Evolutionary conservation across 1,139 yeast species (phyloP).

Genomic region (Protomyces inouyei): DNA sequence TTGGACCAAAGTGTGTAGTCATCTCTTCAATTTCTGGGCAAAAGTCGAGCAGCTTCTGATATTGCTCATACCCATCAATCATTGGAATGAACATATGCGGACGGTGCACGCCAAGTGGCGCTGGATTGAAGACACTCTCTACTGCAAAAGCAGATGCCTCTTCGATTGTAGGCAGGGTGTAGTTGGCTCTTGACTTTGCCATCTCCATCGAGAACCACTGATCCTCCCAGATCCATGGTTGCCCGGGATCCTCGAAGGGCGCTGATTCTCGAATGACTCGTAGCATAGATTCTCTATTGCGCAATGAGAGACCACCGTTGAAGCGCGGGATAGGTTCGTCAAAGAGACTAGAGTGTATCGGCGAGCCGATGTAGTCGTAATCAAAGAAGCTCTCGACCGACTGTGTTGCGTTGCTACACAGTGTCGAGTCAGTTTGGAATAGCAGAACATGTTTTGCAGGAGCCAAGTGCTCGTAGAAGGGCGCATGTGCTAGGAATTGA

Average conservation of each 20-base stretch:
- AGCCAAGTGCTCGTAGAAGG: constrained; percentile 8
- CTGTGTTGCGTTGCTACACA: constrained; percentile 4
- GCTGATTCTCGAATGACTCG: not conserved
- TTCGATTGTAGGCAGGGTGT: constrained; percentile 2
- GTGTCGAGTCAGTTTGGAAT: constrained; percentile 13
- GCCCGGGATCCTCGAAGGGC: constrained; percentile 2
- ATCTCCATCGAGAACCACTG: constrained; percentile 3
- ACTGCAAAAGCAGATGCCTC: constrained; percentile 10
- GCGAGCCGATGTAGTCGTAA: constrained; percentile 20
- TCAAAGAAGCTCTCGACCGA: constrained; percentile 8
- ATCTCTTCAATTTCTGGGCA: not conserved
- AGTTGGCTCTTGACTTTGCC: not conserved
- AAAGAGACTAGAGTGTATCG: not conserved
- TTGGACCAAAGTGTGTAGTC: not conserved
- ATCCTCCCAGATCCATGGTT: not conserved
- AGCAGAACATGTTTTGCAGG: constrained; percentile 15
- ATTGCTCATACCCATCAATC: not conserved
- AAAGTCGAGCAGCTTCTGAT: not conserved
- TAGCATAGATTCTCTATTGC: constrained; percentile 9
- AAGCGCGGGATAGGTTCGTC: not conserved
- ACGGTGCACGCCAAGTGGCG: constrained; percentile 14
- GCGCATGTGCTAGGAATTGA: not conserved
- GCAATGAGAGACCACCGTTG: constrained; percentile 17
- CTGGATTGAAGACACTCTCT: constrained; percentile 8
- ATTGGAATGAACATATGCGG: not conserved